A percentile compares a stretch with the other conserved stretches of the same genome.
Evolutionary conservation across 2,329 filamentous ascomycete genomes (phyloP).

Genomic region (Monilinia fructigena): DNA sequence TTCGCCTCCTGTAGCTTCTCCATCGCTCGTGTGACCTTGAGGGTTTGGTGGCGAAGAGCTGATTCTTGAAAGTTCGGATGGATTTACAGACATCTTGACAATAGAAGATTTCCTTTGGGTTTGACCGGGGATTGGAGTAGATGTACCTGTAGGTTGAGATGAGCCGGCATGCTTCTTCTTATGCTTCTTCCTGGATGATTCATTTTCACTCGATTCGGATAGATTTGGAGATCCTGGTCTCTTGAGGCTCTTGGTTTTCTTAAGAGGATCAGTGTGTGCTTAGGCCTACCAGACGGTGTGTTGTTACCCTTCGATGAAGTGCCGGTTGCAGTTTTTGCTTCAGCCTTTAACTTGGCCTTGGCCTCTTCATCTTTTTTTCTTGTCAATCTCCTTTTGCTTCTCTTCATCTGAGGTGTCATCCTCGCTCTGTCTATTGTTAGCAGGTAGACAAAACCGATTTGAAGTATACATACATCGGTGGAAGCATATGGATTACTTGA

Average conservation of each 20-base stretch:
- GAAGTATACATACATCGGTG: constrained; percentile 47
- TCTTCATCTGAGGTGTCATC: constrained; percentile 51
- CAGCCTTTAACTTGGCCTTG: constrained; percentile 55
- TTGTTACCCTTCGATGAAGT: constrained; percentile 68
- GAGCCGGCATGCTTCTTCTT: constrained; percentile 63
- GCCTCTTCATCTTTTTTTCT: constrained; percentile 59
- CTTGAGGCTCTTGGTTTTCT: constrained; percentile 62
- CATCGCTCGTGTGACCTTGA: constrained; percentile 61
- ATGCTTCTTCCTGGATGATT: constrained; percentile 78
- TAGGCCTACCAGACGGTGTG: constrained; percentile 59
- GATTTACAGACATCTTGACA: constrained; percentile 35
- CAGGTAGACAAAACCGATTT: constrained; percentile 17
- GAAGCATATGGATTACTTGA: constrained; percentile 55
- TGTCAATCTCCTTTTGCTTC: constrained; percentile 64
- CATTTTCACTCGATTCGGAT: constrained; percentile 86
- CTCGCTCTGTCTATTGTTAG: constrained; percentile 47
- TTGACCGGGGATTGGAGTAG: constrained; percentile 51
- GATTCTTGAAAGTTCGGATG: constrained; percentile 38
- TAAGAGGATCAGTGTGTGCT: constrained; percentile 50
- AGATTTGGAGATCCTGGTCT: constrained; percentile 81
- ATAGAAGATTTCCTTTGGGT: constrained; percentile 37
- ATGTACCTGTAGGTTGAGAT: constrained; percentile 52
- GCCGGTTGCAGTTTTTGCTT: constrained; percentile 47
- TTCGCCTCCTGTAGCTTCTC: constrained; percentile 67
- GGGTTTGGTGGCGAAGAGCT: constrained; percentile 35